Base-by-base conservation (phyloP, 2,329 filamentous ascomycete species). In the Dryadomyces quercus-mongolicae region DNA sequence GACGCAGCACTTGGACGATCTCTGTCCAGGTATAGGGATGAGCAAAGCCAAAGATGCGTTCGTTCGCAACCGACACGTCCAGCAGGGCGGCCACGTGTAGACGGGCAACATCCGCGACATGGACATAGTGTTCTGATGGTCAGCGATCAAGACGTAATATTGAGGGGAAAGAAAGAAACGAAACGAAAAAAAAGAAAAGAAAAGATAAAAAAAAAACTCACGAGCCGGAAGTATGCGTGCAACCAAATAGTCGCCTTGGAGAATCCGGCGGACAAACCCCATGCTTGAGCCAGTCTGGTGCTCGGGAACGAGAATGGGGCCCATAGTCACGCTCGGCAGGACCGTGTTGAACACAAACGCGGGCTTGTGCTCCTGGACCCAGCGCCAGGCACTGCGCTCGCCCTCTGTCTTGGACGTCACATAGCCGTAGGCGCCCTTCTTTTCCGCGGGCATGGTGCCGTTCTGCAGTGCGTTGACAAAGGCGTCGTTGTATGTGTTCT, bases 41-140 rank as follows among this genome's bases (percentile, higher is more conserved):
- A 5, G 53, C 63, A 51, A 59, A 63, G 12, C 60, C 61, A 43
- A 62, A 58, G 48, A 66, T 53, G 46, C 64, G 62, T 57, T 63
- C 60, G 7, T 55, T 54, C 3, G 56, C 42, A 9, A 65, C 57
- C 18, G 56, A 51, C 8, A 60, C 58, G 20, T 65, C 56, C 0
- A 64, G 54, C 5, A 63, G 46, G 5, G 60, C 64, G 1, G 61
- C 62, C 3, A 62, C 56, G 49, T 66, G 64, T 10, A 67, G 53
- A 13, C 58, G 44, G 10, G 52, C 55, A 51, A 21, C 51, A 42
- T 56, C 51, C 15, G 52, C 53, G 18, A 54, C 52, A 10, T 57
- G 40, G 42, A 56, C 20, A 13, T 56, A 55, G 50, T 52, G 49
- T 49, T 54, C 45, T 50, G 22, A 31, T 36, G 6, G 44, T 44